These are phyloP conservation scores for Sideroxylon spinosum DNA, from an alignment of 179 eudicot species.

Conservation along the genomic window DNA sequence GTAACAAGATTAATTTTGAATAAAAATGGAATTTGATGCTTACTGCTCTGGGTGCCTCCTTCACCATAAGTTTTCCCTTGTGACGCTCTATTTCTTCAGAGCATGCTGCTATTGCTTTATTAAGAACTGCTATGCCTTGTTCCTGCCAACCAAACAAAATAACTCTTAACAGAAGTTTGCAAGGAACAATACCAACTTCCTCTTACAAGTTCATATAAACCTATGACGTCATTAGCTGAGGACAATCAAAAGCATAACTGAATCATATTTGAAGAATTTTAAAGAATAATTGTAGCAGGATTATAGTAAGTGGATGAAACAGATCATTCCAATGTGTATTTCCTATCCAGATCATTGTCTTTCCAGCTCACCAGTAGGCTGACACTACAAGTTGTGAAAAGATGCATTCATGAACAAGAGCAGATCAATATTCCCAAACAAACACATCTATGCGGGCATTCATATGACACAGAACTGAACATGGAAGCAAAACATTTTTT, in stretches of 20 bases:
- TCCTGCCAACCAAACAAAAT: constrained; percentile 40
- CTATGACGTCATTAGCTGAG: not conserved
- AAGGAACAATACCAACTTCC: not conserved
- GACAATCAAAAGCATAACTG: not conserved
- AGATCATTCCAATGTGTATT: not conserved
- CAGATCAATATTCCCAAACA: not conserved
- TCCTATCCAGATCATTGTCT: not conserved
- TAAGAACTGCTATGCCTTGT: constrained; percentile 76
- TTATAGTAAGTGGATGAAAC: not conserved
- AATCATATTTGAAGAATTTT: not conserved
- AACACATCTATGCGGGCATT: not conserved
- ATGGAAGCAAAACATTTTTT: not conserved
- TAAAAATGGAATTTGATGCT: constrained; percentile 18
- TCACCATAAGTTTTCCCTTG: constrained; percentile 75
- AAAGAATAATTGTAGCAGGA: not conserved
- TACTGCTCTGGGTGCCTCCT: constrained; percentile 91
- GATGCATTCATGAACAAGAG: not conserved
- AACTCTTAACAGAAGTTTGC: not conserved
- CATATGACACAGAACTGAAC: not conserved
- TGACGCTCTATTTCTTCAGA: constrained; percentile 63
- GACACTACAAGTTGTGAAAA: not conserved
- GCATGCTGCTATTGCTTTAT: constrained; percentile 71
- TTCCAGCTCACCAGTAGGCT: not conserved
- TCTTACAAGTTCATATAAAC: not conserved
- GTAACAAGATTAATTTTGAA: not conserved